A percentile compares a stretch with the other conserved stretches of the same genome.
These are phyloP conservation scores for Apocynum venetum DNA, from an alignment of 257 asterid species.

Conservation along the genomic window DNA sequence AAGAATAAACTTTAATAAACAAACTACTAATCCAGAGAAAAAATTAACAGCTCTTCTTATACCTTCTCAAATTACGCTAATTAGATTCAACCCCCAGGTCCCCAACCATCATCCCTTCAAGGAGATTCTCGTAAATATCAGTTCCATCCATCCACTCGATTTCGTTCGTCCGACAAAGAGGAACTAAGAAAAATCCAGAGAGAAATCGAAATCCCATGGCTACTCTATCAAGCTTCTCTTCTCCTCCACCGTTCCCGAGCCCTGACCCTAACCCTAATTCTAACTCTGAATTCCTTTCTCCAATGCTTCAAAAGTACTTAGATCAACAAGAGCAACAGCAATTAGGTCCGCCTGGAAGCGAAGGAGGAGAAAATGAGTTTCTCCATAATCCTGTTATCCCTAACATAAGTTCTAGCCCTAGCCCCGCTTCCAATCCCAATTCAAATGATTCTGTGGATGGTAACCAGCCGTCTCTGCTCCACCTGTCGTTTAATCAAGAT, in stretches of 20 bases:
- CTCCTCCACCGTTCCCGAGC: constrained; percentile 12
- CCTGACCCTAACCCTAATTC: constrained; percentile 22
- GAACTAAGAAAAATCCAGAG: neutral
- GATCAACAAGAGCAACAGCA: constrained; percentile 23
- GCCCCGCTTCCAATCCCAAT: neutral
- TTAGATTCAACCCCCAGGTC: no score
- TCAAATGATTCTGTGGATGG: constrained; percentile 13
- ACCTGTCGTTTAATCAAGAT: constrained; percentile 89
- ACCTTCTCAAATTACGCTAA: neutral
- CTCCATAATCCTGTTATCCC: neutral
- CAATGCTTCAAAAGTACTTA: constrained; percentile 27
- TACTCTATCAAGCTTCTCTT: constrained; percentile 17
- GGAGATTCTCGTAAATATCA: neutral
- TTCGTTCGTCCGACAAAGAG: neutral
- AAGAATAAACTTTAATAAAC: neutral
- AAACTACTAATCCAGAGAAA: no score
- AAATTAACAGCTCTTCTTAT: neutral
- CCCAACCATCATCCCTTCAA: neutral
- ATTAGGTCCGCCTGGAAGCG: constrained; percentile 7
- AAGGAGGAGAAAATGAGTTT: neutral
- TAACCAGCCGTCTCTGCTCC: constrained; percentile 44
- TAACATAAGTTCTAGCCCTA: neutral
- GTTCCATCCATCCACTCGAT: neutral
- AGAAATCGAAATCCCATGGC: constrained; percentile 13
- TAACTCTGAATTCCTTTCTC: constrained; percentile 23